These are phyloP conservation scores for Colletotrichum sojae DNA, from an alignment of 2,329 filamentous ascomycete genomes.

Conservation along the genomic window DNA sequence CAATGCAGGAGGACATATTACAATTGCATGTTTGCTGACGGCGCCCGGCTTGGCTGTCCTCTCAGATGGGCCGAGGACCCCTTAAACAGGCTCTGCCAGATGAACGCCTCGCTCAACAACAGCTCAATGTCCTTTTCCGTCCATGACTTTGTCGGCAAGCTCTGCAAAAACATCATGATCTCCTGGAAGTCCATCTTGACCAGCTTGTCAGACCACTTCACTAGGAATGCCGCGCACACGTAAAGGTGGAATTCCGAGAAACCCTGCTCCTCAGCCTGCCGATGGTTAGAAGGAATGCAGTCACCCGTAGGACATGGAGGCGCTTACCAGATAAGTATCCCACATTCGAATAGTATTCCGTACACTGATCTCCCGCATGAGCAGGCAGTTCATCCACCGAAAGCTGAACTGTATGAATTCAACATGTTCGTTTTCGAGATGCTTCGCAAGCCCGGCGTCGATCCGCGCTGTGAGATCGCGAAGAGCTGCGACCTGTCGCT, in stretches of 20 bases:
- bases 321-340: slow-evolving; percentile 95
- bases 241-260: slow-evolving; percentile 99
- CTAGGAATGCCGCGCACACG: slow-evolving; percentile 96
- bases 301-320: neutral
- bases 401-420: slow-evolving; percentile 99
- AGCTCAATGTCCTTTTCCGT: slow-evolving; percentile 99
- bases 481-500: slow-evolving; percentile 90
- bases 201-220: slow-evolving; percentile 97
- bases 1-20: slow-evolving; percentile 28
- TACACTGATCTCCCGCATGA: slow-evolving; percentile 98
- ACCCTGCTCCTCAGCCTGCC: slow-evolving; percentile 94
- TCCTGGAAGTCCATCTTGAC: slow-evolving; percentile 98
- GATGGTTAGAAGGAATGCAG: slow-evolving; percentile 17
- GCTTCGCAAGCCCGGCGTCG: slow-evolving; percentile 85
- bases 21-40: slow-evolving; percentile 57
- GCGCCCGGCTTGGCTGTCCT: slow-evolving; percentile 60
- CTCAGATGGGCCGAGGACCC: slow-evolving; percentile 92
- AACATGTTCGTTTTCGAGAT: slow-evolving; percentile 90
- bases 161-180: slow-evolving; percentile 99
- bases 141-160: slow-evolving; percentile 92
- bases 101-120: slow-evolving; percentile 94
- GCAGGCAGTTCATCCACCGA: slow-evolving; percentile 98
- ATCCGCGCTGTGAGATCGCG: slow-evolving; percentile 93
- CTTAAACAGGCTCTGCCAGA: slow-evolving; percentile 98
- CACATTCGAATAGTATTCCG: slow-evolving; percentile 99